A percentile compares a stretch with the other conserved stretches of the same genome.
These are phyloP conservation scores for Bauhinia variegata DNA, from an alignment of 306 rosid genomes.

Conservation along the genomic window DNA sequence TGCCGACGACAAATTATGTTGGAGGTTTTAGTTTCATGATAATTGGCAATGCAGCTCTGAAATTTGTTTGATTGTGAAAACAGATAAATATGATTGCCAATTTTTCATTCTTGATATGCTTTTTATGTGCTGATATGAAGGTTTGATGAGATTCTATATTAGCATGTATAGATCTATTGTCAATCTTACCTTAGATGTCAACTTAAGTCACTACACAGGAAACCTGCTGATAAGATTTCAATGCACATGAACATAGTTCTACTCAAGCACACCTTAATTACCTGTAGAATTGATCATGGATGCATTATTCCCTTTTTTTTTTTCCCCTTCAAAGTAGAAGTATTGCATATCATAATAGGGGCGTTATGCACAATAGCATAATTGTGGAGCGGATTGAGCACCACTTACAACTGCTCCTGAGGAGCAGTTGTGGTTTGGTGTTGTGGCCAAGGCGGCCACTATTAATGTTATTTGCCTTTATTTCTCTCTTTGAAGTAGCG, in stretches of 20 bases:
- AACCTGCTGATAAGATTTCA: conserved; percentile 25
- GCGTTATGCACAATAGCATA: no score
- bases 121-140: not conserved
- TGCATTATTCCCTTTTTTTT: no score
- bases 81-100: not conserved
- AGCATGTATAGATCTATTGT: not conserved
- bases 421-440: no score
- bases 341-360: no score
- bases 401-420: no score
- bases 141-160: not conserved
- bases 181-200: not conserved
- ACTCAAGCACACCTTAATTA: no score
- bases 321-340: no score
- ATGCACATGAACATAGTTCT: not conserved
- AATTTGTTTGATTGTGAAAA: conserved; percentile 9
- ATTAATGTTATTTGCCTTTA: no score
- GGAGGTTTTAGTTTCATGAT: conserved; percentile 1
- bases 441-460: no score
- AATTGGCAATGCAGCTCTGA: not conserved
- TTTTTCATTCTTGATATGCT: conserved; percentile 1
- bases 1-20: conserved; percentile 13
- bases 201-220: not conserved
- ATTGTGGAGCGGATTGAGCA: no score
- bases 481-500: no score
- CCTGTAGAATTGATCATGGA: no score